phyloP scores from a whole-genome alignment of 176 grass and related monocot genomes.

The Musa itinerans region DNA sequence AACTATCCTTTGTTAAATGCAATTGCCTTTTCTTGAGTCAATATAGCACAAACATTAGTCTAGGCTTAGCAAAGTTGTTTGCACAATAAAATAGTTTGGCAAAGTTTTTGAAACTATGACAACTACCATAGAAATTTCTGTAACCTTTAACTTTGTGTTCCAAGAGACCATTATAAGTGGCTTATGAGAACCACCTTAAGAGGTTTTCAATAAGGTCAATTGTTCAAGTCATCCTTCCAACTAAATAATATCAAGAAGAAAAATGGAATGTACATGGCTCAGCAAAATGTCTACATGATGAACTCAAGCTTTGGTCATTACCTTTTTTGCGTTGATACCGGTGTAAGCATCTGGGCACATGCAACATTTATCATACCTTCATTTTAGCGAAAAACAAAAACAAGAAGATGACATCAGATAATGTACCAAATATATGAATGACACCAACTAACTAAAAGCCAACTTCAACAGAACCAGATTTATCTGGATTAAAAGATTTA shows the following conservation, averaged over 20 bases:
- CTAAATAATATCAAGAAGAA: too few species aligned
- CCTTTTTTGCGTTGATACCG: conserved; percentile 63
- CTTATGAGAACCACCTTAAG: too few species aligned
- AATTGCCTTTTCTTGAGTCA: too few species aligned
- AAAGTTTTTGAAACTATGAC: neutral
- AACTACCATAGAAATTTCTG: too few species aligned
- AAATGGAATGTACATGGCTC: too few species aligned
- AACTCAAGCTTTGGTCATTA: conserved; percentile 16
- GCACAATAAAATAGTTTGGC: neutral
- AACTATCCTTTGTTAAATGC: too few species aligned
- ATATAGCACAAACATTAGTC: too few species aligned
- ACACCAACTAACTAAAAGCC: neutral
- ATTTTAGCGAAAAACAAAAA: conserved; percentile 24
- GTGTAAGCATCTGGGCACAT: conserved; percentile 39
- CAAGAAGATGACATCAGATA: conserved; percentile 13
- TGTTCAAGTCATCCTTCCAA: too few species aligned
- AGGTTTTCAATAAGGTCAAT: too few species aligned
- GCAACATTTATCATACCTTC: conserved; percentile 44
- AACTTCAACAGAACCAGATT: neutral
- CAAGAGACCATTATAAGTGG: too few species aligned
- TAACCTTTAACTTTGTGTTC: too few species aligned
- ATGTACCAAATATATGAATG: neutral
- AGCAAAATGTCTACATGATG: neutral
- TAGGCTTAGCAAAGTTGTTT: neutral
- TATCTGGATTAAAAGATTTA: neutral